phyloP scores from a whole-genome alignment of 2,329 filamentous ascomycete species.

The Cercospora beticola region DNA sequence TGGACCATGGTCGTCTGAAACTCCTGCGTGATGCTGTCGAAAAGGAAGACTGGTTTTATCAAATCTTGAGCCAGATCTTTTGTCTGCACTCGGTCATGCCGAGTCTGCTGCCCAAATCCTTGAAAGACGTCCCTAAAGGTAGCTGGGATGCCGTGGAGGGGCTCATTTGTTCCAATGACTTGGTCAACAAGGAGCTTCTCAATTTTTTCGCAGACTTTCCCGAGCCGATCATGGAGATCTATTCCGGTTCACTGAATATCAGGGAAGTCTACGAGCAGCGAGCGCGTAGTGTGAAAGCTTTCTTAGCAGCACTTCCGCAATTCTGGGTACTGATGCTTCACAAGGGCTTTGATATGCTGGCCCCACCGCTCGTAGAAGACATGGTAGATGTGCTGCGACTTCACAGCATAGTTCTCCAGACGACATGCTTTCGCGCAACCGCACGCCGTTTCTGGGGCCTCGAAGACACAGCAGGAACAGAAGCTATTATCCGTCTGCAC shows the following conservation, averaged over 20 bases:
- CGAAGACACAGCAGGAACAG: slow-evolving; percentile 14
- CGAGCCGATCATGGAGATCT: slow-evolving; percentile 45
- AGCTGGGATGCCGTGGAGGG: slow-evolving; percentile 41
- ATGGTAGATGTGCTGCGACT: slow-evolving; percentile 51
- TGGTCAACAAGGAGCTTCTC: slow-evolving; percentile 43
- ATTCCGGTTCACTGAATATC: slow-evolving; percentile 39
- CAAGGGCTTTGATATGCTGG: slow-evolving; percentile 38
- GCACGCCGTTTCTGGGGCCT: slow-evolving; percentile 48
- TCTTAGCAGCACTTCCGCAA: slow-evolving; percentile 29
- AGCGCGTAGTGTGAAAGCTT: slow-evolving; percentile 22
- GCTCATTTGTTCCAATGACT: slow-evolving; percentile 50
- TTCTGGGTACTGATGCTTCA: slow-evolving; percentile 25
- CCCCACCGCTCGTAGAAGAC: slow-evolving; percentile 60
- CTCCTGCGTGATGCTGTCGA: slow-evolving; percentile 59
- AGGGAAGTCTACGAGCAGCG: slow-evolving; percentile 41
- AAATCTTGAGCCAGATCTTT: slow-evolving; percentile 65
- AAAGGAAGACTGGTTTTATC: slow-evolving; percentile 60
- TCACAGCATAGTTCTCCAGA: slow-evolving; percentile 54
- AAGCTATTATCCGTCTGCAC: slow-evolving; percentile 25
- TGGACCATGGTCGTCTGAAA: slow-evolving; percentile 45
- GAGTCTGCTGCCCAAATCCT: slow-evolving; percentile 39
- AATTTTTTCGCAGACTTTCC: slow-evolving; percentile 54
- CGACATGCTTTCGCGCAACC: slow-evolving; percentile 55
- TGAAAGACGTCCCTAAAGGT: slow-evolving; percentile 39
- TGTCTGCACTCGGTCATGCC: slow-evolving; percentile 55